Percentiles rank a stretch among this genome's conserved stretches.
Evolutionary conservation across 495 filamentous ascomycete species (phyloP).

Genomic region (Massariosphaeria phaeospora): DNA sequence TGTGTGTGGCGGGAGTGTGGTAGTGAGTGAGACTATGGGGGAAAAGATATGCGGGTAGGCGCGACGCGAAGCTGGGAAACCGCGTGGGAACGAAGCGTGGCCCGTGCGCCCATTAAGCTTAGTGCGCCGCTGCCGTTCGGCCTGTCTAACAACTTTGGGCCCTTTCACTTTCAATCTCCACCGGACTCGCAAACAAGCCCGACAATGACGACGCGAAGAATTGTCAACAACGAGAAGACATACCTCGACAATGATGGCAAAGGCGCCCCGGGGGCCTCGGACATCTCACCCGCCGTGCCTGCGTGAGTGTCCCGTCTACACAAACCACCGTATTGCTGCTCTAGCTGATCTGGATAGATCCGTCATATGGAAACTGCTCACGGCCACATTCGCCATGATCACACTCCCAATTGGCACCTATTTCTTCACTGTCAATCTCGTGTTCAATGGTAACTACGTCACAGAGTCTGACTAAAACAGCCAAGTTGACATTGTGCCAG

Average conservation of each 20-base stretch:
- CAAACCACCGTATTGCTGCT: too few species aligned
- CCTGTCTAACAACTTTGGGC: not conserved
- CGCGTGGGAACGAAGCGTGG: not conserved
- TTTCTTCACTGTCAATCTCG: constrained; percentile 67
- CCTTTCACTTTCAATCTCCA: not conserved
- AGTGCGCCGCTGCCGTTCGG: too few species aligned
- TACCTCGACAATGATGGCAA: constrained; percentile 30
- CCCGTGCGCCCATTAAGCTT: too few species aligned
- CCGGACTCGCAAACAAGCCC: not conserved
- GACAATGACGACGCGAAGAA: constrained; percentile 32
- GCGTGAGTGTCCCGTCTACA: constrained; percentile 34
- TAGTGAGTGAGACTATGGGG: too few species aligned
- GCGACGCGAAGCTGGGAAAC: not conserved
- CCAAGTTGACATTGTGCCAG: constrained; percentile 34
- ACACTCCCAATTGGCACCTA: constrained; percentile 78
- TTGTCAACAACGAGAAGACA: constrained; percentile 31
- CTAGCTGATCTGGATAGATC: constrained; percentile 49
- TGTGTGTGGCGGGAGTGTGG: not conserved
- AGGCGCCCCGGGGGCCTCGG: constrained; percentile 29
- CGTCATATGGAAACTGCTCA: constrained; percentile 83
- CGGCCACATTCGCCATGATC: constrained; percentile 89
- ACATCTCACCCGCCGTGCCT: constrained; percentile 41
- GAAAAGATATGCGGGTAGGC: not conserved
- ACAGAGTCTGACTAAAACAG: not conserved
- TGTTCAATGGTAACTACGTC: constrained; percentile 67